Percentiles rank a stretch among this genome's conserved stretches.
These are phyloP conservation scores for Silene uniflora DNA, from an alignment of 148 eudicot genomes.

Conservation along the genomic window DNA sequence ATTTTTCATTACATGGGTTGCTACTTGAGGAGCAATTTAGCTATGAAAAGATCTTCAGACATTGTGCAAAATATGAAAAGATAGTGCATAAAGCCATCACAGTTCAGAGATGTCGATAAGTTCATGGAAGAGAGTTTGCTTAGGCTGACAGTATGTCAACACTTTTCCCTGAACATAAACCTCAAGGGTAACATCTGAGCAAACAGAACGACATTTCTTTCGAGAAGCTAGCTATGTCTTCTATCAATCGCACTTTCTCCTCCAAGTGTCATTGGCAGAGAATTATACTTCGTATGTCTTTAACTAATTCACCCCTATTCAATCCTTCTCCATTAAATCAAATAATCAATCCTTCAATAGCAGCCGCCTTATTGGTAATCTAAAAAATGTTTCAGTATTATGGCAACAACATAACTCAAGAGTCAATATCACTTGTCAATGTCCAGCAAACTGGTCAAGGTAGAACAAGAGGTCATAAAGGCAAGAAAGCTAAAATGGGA, in stretches of 20 bases:
- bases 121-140: neutral
- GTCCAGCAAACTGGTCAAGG: neutral
- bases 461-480: too few relatives aligned
- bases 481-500: neutral
- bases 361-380: too few relatives aligned
- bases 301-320: too few relatives aligned
- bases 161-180: neutral
- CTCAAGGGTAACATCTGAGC: neutral
- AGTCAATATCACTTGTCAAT: neutral
- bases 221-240: neutral
- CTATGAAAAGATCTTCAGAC: neutral
- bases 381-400: too few relatives aligned
- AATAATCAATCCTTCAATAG: too few relatives aligned
- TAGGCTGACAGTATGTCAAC: neutral
- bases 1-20: neutral
- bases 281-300: too few relatives aligned
- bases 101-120: neutral
- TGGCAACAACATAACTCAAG: neutral
- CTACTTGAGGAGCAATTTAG: too few relatives aligned
- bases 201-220: neutral
- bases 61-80: neutral
- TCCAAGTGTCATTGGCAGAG: neutral
- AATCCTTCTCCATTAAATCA: too few relatives aligned
- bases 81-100: neutral
- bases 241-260: neutral